Percentiles rank a stretch among this genome's conserved stretches.
Conservation (phyloP, 768 basidiomycete genomes). For the Boletus barrowsii region DNA sequence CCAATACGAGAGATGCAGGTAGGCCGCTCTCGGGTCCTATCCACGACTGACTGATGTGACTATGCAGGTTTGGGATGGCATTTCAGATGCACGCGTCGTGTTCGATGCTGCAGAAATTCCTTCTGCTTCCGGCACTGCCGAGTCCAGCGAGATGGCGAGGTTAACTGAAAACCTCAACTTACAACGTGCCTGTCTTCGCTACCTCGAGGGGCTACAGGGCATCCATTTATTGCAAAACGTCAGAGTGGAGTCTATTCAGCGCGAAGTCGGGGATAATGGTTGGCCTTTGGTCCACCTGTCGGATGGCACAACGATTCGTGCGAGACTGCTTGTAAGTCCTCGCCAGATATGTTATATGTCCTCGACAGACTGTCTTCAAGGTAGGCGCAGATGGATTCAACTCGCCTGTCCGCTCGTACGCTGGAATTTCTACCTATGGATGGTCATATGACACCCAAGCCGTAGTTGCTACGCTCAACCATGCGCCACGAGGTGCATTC, state of each 20-base stretch:
- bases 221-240: constrained; percentile 69
- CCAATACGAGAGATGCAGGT: constrained; percentile 87
- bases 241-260: constrained; percentile 68
- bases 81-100: constrained; percentile 74
- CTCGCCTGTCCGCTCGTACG: constrained; percentile 87
- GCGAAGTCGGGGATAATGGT: constrained; percentile 43
- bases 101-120: constrained; percentile 56
- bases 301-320: constrained; percentile 59
- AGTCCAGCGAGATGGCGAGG: constrained; percentile 62
- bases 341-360: background rate
- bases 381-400: constrained; percentile 95
- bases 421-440: constrained; percentile 82
- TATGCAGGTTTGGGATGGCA: constrained; percentile 84
- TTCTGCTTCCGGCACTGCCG: constrained; percentile 24
- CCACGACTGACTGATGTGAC: background rate
- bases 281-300: constrained; percentile 84
- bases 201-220: constrained; percentile 48
- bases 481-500: constrained; percentile 61
- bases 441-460: constrained; percentile 90
- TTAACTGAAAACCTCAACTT: constrained; percentile 93
- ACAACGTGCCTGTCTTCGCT: constrained; percentile 76
- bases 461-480: constrained; percentile 83
- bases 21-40: constrained; percentile 9
- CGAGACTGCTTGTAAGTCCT: constrained; percentile 67
- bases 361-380: constrained; percentile 34